Conservation (phyloP, 345 rosid species). For the Dimocarpus longan region DNA sequence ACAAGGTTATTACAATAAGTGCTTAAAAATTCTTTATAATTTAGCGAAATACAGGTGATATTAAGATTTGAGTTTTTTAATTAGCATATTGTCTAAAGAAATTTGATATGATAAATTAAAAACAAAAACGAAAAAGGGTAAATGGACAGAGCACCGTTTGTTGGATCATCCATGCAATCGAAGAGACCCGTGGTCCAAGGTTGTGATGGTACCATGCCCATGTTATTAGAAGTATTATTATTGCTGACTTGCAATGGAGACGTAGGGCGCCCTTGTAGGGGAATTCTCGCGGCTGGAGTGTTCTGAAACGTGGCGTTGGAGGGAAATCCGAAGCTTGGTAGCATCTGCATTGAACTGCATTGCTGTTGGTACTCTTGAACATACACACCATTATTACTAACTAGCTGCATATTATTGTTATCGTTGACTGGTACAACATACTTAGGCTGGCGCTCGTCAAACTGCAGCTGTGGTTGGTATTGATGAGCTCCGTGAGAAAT, state of each 20-base stretch:
- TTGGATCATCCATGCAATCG: slow-evolving; percentile 42
- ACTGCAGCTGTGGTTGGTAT: background rate
- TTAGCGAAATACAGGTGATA: too few relatives aligned
- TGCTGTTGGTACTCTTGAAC: slow-evolving; percentile 3
- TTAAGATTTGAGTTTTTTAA: background rate
- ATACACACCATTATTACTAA: background rate
- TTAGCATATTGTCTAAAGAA: background rate
- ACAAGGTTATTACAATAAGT: too few relatives aligned
- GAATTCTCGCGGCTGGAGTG: slow-evolving; percentile 9
- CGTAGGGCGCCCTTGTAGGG: background rate
- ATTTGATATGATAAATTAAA: background rate
- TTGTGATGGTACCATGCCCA: background rate
- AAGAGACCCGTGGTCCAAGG: slow-evolving; percentile 40
- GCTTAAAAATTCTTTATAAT: too few relatives aligned
- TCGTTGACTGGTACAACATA: background rate
- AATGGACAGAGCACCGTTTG: slow-evolving; percentile 23
- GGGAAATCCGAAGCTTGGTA: background rate
- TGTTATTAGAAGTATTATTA: background rate
- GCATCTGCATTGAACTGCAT: slow-evolving; percentile 8
- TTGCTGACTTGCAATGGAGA: background rate
- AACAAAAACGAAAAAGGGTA: background rate
- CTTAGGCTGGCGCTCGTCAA: slow-evolving; percentile 3
- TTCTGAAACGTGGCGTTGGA: background rate
- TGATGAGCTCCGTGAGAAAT: slow-evolving; percentile 6
- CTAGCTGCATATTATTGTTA: background rate